These are phyloP conservation scores for Plasmodium adleri DNA, from an alignment of 169 alveolate species.

Conservation along the genomic window DNA sequence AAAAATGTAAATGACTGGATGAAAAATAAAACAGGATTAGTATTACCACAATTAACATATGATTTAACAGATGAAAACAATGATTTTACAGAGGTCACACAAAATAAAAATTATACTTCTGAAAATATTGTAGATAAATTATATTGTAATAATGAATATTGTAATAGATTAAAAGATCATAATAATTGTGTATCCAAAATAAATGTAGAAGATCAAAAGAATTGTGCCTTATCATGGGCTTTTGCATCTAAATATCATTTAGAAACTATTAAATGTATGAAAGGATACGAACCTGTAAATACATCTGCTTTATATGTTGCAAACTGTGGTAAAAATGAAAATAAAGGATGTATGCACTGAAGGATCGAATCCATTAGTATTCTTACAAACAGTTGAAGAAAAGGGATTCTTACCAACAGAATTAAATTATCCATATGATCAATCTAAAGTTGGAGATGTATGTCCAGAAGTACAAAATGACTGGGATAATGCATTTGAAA, in stretches of 20 bases:
- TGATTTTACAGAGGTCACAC: background rate
- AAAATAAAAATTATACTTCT: background rate
- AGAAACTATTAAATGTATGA: conserved; percentile 59
- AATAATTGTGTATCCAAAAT: conserved; percentile 39
- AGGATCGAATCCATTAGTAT: background rate
- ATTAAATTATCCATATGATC: background rate
- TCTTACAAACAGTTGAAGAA: background rate
- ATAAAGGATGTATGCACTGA: background rate
- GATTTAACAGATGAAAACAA: background rate
- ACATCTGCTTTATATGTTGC: conserved; percentile 5
- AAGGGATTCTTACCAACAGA: conserved; percentile 1
- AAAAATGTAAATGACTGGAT: background rate
- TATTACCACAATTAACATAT: background rate
- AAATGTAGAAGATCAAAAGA: conserved; percentile 50
- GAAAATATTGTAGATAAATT: background rate
- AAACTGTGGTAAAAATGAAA: background rate
- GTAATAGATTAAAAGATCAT: conserved; percentile 48
- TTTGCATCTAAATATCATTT: conserved; percentile 75
- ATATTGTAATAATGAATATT: conserved; percentile 51
- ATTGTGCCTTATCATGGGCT: conserved; percentile 74
- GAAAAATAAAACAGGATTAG: background rate
- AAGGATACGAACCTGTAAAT: background rate
- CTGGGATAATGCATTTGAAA: background rate
- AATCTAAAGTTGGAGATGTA: background rate
- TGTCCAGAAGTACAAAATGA: conserved; percentile 3